These are phyloP conservation scores for Batrachochytrium dendrobatidis DNA, from an alignment of 371 early-diverging fungal species.

Conservation along the genomic window DNA sequence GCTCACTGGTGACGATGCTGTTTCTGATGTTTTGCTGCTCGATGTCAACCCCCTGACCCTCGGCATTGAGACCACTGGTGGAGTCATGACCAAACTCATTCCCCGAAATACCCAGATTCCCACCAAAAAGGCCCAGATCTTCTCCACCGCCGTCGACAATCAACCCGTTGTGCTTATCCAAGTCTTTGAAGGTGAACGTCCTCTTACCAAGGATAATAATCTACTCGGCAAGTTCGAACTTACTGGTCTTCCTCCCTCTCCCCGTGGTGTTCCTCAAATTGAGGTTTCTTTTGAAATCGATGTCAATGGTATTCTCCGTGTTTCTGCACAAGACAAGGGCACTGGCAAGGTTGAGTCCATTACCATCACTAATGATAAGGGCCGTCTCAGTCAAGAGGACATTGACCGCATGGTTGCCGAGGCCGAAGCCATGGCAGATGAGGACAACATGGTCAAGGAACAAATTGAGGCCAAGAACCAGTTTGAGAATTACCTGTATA, in stretches of 20 bases:
- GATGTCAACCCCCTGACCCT: constrained; percentile 88
- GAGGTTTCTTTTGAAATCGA: constrained; percentile 67
- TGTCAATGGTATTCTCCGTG: constrained; percentile 57
- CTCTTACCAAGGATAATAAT: constrained; percentile 89
- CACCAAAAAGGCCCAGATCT: constrained; percentile 81
- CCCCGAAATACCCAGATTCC: constrained; percentile 89
- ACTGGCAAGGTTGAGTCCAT: constrained; percentile 53
- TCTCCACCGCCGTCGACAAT: constrained; percentile 92
- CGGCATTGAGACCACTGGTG: constrained; percentile 92
- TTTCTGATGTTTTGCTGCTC: constrained; percentile 66
- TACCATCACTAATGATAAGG: constrained; percentile 53
- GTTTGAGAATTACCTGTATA: constrained; percentile 76
- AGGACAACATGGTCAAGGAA: constrained; percentile 42
- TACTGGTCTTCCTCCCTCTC: constrained; percentile 78
- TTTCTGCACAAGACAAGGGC: constrained; percentile 57
- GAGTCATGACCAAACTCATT: constrained; percentile 57
- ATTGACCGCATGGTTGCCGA: constrained; percentile 52
- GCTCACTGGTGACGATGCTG: constrained; percentile 65
- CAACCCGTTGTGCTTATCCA: constrained; percentile 89
- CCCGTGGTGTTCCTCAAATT: constrained; percentile 81
- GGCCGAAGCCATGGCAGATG: constrained; percentile 53
- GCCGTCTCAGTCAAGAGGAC: constrained; percentile 52
- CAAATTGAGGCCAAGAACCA: constrained; percentile 45
- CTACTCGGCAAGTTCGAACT: constrained; percentile 79
- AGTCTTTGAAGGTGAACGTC: constrained; percentile 90